These are phyloP conservation scores for Plantago elongata DNA, from an alignment of 257 asterid genomes.

Conservation along the genomic window DNA sequence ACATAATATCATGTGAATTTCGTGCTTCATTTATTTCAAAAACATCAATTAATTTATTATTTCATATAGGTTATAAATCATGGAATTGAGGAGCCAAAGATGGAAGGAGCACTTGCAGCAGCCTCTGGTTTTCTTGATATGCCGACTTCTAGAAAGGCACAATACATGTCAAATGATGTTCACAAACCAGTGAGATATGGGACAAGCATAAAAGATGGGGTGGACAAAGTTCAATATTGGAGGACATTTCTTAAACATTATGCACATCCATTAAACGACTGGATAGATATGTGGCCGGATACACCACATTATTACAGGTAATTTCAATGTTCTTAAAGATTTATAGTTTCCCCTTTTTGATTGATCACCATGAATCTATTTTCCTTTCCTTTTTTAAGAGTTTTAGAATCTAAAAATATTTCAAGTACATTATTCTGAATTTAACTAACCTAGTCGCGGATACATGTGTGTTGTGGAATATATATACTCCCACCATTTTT, in stretches of 20 bases:
- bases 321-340: not conserved
- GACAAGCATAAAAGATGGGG: constrained; percentile 36
- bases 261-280: constrained; percentile 42
- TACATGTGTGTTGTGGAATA: too few relatives aligned
- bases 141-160: constrained; percentile 28
- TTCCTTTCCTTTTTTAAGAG: not conserved
- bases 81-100: constrained; percentile 29
- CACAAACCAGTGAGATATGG: constrained; percentile 39
- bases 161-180: constrained; percentile 36
- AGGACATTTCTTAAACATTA: constrained; percentile 53
- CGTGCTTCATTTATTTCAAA: not conserved
- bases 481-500: too few relatives aligned
- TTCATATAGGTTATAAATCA: constrained; percentile 38
- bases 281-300: constrained; percentile 45
- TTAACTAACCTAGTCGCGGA: too few relatives aligned
- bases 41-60: not conserved
- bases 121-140: constrained; percentile 35
- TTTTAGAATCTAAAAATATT: too few relatives aligned
- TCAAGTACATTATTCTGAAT: too few relatives aligned
- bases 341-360: not conserved
- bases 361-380: not conserved
- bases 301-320: constrained; percentile 41
- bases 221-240: constrained; percentile 36
- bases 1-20: not conserved
- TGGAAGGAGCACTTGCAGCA: constrained; percentile 33